phyloP scores from a whole-genome alignment of 2,329 filamentous ascomycete species.

The Epichloe scottii region DNA sequence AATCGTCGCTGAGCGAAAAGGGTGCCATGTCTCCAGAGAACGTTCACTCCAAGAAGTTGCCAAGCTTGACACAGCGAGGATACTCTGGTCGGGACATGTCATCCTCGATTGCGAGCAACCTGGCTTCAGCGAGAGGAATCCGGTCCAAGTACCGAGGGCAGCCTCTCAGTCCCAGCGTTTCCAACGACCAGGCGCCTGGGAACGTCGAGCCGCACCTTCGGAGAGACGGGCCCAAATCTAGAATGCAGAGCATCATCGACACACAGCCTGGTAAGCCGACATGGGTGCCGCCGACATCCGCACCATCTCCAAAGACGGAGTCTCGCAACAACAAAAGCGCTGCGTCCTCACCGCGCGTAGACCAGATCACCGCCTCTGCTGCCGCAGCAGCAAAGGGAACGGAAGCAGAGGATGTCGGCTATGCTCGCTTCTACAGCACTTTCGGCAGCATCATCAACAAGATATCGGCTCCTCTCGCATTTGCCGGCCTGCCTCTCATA shows the following conservation, averaged over 20 bases:
- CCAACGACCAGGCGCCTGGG: slow-evolving; percentile 60
- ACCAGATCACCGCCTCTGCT: slow-evolving; percentile 8
- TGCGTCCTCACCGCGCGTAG: slow-evolving; percentile 14
- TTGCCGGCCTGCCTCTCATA: slow-evolving; percentile 76
- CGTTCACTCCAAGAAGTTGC: slow-evolving; percentile 13
- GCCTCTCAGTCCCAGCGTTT: slow-evolving; percentile 59
- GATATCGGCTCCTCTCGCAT: slow-evolving; percentile 81
- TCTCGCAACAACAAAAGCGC: slow-evolving; percentile 11
- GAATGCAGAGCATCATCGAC: slow-evolving; percentile 46
- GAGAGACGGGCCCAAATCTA: slow-evolving; percentile 34
- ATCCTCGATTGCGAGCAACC: slow-evolving; percentile 77
- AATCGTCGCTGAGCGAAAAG: slow-evolving; percentile 14
- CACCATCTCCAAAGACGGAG: slow-evolving; percentile 13
- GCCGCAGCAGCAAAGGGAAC: slow-evolving; percentile 7
- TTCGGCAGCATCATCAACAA: slow-evolving; percentile 83
- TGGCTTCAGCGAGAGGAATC: slow-evolving; percentile 78
- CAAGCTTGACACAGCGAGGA: slow-evolving; percentile 27
- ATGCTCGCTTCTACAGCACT: slow-evolving; percentile 81
- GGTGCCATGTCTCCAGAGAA: slow-evolving; percentile 4
- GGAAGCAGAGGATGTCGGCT: slow-evolving; percentile 56
- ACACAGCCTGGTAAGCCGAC: slow-evolving; percentile 38
- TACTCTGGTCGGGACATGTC: slow-evolving; percentile 55
- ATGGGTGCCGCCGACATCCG: slow-evolving; percentile 33
- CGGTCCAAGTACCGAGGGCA: slow-evolving; percentile 50
- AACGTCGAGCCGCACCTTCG: slow-evolving; percentile 48